Evolutionary conservation across 305 asterid genomes (phyloP), one percentile per base, ranked within the genome.

Genomic region (Withania somnifera): DNA sequence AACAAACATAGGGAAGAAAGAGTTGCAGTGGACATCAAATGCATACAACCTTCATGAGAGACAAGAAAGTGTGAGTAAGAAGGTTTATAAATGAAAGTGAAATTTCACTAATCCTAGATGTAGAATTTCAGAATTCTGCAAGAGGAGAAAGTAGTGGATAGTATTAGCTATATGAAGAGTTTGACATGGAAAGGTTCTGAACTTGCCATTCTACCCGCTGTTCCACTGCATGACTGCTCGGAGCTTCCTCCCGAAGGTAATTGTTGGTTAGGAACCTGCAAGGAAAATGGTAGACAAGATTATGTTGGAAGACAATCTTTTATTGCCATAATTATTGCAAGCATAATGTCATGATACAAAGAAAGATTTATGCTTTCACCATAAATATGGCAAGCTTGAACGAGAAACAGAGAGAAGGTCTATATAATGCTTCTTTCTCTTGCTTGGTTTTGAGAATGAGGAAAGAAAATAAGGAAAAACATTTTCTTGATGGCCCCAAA

Each of bases 11-110:
- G 99, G 98, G 90, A 96, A 94, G 93, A 94, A 94, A 87, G 98
- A 96, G 93, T 93, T 96, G 97, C 98, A 94, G 89, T 96, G 99
- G 67, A 96, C 98, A 88, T 96, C 99, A 90, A 96, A 96, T 68
- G 99, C 93, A 63, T 94, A 96, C 91, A 96, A 90, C 99, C 99
- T 96, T 86, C 91, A 94, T 42, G 84, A 86, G 80, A 76, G 58
- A 68, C 60, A 80, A 67, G 77, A 80, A 45, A 79, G 73, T 51
- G 81, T 24, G 15, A 71, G 79, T 81, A 81, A 82, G 81, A 80
- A 79, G 80, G 9, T 83, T 89, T 40, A 89, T 91, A 78, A 50
- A 47, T 67, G 36, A 73, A 81, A 77, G 36, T 63, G 50, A 51
- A 73, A 77, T 32, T 82, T 79, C 17, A 30, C 19, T 30, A 64